Evolutionary conservation across 352 stramenopile species (phyloP), one percentile per base, ranked within the genome.

Genomic region (Blastocystis sp.): DNA sequence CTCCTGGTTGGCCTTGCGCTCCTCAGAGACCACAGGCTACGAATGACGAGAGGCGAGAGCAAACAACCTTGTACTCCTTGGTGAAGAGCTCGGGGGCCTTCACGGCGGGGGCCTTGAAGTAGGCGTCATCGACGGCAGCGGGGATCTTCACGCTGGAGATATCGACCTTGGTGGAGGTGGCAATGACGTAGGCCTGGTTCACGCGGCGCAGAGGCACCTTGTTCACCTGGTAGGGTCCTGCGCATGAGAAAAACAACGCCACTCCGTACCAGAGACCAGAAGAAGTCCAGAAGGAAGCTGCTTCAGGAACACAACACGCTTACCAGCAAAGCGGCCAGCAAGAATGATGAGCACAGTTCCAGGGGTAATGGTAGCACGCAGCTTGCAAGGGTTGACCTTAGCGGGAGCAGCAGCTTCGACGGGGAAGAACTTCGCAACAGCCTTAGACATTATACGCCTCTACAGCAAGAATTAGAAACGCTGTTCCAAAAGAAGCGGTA

Each of bases 111-210:
- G 40, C 43, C 43, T 90, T 94, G 92, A 99, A 99, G 93, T 98
- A 99, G 82, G 92, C 93, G 91, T 99, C 96, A 80, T 92, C 90
- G 86, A 98, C 94, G 62, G 77, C 84, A 62, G 93, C 92, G 5
- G 95, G 93, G 88, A 98, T 93, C 77, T 94, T 92, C 0, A 99
- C 93, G 76, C 91, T 92, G 60, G 91, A 92, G 74, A 99, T 91
- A 92, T 98, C 93, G 0, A 99, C 92, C 92, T 97, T 98, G 88
- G 96, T 98, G 60, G 94, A 97, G 70, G 97, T 99, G 82, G 94
- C 96, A 90, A 99, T 99, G 61, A 98, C 96, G 91, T 98, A 99
- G 61, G 95, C 92, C 93, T 98, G 96, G 92, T 98, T 98, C 70
- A 99, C 95, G 88, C 97, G 95, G 90, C 96, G 94, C 77, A 99